Evolutionary conservation across 768 basidiomycete genomes (phyloP).

Genomic region (Podaxis rugospora): DNA sequence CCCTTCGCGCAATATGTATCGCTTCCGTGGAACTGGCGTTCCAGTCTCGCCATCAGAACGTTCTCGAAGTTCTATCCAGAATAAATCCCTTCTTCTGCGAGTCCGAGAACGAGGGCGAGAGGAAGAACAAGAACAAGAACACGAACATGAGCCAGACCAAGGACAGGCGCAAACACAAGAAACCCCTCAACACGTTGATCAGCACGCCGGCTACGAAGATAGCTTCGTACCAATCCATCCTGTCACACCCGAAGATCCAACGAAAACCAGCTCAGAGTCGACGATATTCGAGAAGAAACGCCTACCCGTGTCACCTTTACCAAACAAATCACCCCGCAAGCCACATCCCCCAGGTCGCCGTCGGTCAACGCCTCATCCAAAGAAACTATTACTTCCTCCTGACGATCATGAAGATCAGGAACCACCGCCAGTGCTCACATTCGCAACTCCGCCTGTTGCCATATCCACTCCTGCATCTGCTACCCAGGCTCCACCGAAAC

Average conservation of each 20-base stretch:
- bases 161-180: not conserved
- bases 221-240: conserved; percentile 6
- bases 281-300: conserved; percentile 56
- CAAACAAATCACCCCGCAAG: conserved; percentile 47
- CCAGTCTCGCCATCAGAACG: conserved; percentile 16
- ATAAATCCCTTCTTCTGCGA: not conserved
- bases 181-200: conserved; percentile 28
- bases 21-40: conserved; percentile 22
- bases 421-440: conserved; percentile 1
- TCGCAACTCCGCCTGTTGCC: conserved; percentile 4
- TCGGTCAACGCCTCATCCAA: conserved; percentile 23
- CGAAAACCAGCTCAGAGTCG: conserved; percentile 6
- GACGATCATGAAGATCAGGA: conserved; percentile 19
- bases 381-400: conserved; percentile 23
- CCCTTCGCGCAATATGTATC: conserved; percentile 11
- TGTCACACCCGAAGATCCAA: conserved; percentile 6
- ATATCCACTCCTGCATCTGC: conserved; percentile 10
- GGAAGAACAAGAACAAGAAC: not conserved
- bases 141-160: not conserved
- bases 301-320: conserved; percentile 62
- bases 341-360: conserved; percentile 54
- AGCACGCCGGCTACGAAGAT: conserved; percentile 18
- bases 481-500: not conserved
- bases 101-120: not conserved
- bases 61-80: not conserved